Evolutionary conservation across 345 rosid genomes (phyloP).

Genomic region (Sisymbrium irio): DNA sequence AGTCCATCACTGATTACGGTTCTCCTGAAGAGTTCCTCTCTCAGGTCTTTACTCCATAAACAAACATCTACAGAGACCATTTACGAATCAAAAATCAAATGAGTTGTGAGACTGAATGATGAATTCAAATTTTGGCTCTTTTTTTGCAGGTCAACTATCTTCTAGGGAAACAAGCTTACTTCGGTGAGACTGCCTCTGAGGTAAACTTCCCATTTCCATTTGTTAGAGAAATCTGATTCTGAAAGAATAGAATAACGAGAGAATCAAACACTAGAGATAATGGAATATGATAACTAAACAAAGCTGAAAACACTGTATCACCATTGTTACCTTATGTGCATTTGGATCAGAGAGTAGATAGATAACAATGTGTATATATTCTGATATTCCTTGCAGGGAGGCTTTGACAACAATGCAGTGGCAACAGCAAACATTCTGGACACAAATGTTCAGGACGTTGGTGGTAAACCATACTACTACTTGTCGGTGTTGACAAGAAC

Average conservation of each 20-base stretch:
- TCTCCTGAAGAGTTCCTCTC: constrained; percentile 79
- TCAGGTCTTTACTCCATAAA: constrained; percentile 40
- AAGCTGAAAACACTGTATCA: background rate
- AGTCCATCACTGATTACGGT: constrained; percentile 69
- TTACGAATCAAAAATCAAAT: background rate
- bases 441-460: constrained; percentile 34
- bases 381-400: constrained; percentile 57
- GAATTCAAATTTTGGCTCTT: background rate
- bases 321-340: constrained; percentile 8
- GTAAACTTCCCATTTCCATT: constrained; percentile 36
- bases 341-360: constrained; percentile 1
- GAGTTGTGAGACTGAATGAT: background rate
- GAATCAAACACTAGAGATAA: background rate
- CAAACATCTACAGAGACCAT: background rate
- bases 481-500: constrained; percentile 85
- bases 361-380: background rate
- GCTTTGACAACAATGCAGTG: constrained; percentile 65
- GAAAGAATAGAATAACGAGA: background rate
- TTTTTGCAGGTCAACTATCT: constrained; percentile 68
- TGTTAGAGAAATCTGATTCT: background rate
- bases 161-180: constrained; percentile 81
- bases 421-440: constrained; percentile 93
- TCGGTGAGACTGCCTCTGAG: constrained; percentile 73
- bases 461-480: constrained; percentile 63
- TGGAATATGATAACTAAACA: background rate